These are phyloP conservation scores for Candida morakotiae DNA, from an alignment of 805 yeast species.

Conservation along the genomic window DNA sequence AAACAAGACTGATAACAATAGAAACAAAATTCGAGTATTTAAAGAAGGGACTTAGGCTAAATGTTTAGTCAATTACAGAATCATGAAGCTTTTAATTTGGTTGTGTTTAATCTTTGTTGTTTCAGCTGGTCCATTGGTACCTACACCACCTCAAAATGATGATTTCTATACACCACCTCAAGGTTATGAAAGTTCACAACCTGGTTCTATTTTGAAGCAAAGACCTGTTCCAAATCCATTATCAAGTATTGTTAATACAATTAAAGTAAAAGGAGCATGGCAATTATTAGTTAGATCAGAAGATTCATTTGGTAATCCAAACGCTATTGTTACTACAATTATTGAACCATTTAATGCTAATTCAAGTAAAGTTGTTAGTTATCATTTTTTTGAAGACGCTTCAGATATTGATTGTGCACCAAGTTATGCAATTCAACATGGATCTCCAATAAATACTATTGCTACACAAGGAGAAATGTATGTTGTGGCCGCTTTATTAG, in stretches of 20 bases:
- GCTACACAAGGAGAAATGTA: slow-evolving; percentile 14
- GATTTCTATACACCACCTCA: slow-evolving; percentile 20
- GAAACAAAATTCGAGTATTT: too few species aligned
- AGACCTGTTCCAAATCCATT: slow-evolving; percentile 18
- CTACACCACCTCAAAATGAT: slow-evolving; percentile 20
- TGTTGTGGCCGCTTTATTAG: slow-evolving; percentile 16
- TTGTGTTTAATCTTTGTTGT: too few species aligned
- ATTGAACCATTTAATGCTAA: slow-evolving; percentile 27
- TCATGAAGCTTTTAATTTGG: too few species aligned
- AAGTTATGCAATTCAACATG: slow-evolving; percentile 18
- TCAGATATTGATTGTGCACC: slow-evolving; percentile 22
- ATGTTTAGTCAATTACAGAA: too few species aligned
- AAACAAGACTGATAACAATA: too few species aligned
- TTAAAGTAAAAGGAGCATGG: slow-evolving; percentile 19
- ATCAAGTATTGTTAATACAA: slow-evolving; percentile 15
- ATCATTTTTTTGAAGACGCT: slow-evolving; percentile 28
- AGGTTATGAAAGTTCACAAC: slow-evolving; percentile 15
- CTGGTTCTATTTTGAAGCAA: slow-evolving; percentile 21
- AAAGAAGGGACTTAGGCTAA: too few species aligned
- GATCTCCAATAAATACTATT: slow-evolving; percentile 11
- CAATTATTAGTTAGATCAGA: slow-evolving; percentile 18
- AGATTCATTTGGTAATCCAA: slow-evolving; percentile 23
- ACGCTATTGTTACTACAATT: slow-evolving; percentile 23
- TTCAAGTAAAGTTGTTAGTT: slow-evolving; percentile 21
- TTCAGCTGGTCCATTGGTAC: too few species aligned